phyloP scores from a whole-genome alignment of 768 basidiomycete species.

The Naganishia vishniacii region DNA sequence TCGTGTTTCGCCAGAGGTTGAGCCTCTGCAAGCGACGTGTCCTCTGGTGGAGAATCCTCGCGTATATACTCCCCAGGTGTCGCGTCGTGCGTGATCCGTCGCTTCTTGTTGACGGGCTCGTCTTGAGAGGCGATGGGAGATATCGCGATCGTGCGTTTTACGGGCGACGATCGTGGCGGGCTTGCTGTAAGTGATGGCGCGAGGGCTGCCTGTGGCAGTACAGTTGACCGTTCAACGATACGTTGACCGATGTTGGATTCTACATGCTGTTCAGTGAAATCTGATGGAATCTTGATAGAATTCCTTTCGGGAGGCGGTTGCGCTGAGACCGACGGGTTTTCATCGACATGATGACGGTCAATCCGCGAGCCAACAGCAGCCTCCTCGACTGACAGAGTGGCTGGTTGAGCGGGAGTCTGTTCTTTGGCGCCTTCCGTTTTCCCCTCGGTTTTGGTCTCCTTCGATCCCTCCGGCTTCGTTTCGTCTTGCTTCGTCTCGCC shows the following conservation, averaged over 20 bases:
- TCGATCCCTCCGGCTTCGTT: not conserved
- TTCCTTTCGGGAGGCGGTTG: no score
- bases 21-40: not conserved
- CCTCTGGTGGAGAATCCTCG: not conserved
- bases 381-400: no score
- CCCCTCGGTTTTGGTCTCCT: not conserved
- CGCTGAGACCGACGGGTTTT: no score
- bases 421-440: not conserved
- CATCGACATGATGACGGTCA: no score
- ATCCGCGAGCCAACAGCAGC: no score
- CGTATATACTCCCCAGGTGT: not conserved
- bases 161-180: not conserved
- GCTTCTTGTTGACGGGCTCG: not conserved
- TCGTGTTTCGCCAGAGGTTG: not conserved
- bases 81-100: not conserved
- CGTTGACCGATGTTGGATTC: no score
- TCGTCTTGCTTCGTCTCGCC: not conserved
- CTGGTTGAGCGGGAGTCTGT: no score
- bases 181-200: not conserved
- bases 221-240: no score
- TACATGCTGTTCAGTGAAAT: no score
- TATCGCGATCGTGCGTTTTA: not conserved
- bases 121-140: conserved; percentile 1
- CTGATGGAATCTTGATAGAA: no score
- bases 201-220: no score